phyloP scores from a whole-genome alignment of 163 green algal genomes.

The Scenedesmus sp. region DNA sequence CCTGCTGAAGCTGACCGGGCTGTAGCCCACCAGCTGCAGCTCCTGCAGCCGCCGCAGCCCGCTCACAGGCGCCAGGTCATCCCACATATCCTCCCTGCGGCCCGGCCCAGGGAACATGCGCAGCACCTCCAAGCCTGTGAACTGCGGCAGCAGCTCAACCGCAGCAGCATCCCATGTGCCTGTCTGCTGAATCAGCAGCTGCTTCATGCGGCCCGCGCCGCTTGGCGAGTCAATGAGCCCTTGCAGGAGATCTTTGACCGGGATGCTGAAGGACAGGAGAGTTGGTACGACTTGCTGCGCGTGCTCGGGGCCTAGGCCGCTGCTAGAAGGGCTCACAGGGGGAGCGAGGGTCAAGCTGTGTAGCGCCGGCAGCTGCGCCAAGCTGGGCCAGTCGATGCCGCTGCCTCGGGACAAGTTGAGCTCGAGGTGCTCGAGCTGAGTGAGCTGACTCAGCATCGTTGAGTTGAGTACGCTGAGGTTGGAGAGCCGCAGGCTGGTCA shows the following conservation, averaged over 20 bases:
- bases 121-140: slow-evolving; percentile 19
- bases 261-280: slow-evolving; percentile 25
- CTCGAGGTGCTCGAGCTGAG: slow-evolving; percentile 23
- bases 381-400: background rate
- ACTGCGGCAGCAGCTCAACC: slow-evolving; percentile 19
- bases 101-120: background rate
- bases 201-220: background rate
- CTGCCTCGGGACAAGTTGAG: background rate
- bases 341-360: slow-evolving; percentile 1
- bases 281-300: slow-evolving; percentile 38
- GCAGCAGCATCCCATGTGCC: background rate
- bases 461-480: background rate
- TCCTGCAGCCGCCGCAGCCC: slow-evolving; percentile 32
- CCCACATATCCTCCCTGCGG: background rate
- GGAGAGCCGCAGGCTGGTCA: slow-evolving; percentile 26
- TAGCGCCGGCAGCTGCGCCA: slow-evolving; percentile 28
- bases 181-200: slow-evolving; percentile 37
- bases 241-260: slow-evolving; percentile 11
- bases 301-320: slow-evolving; percentile 19
- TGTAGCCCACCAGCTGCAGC: slow-evolving; percentile 44
- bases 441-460: background rate
- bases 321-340: slow-evolving; percentile 13
- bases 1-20: slow-evolving; percentile 39
- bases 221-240: background rate
- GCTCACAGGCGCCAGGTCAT: slow-evolving; percentile 21